Evolutionary conservation across 352 stramenopile species (phyloP), one percentile per base, ranked within the genome.

Genomic region (Peronospora farinosa): DNA sequence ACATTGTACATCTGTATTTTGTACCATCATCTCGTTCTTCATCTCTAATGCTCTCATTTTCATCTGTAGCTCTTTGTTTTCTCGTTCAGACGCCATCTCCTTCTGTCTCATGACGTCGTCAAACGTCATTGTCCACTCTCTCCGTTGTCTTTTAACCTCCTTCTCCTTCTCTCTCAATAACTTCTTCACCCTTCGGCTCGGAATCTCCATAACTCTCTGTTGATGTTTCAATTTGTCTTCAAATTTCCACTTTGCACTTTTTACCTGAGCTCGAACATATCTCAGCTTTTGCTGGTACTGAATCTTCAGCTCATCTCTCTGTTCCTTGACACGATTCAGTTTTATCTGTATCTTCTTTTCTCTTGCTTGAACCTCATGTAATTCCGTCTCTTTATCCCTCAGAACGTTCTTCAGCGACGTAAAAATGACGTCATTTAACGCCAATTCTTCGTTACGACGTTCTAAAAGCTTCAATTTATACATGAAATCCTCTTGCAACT

Each of bases 381-480:
- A 40, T 27, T 89, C 77, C 12, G 57, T 60, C 42, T 88, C 73
- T 36, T 79, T 82, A 31, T 96, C 86, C 45, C 80, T 65, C 31
- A 96, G 35, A 6, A 82, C 63, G 27, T 57, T 67, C 54, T 95
- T 91, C 12, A 96, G 50, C 2, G 70, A 70, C 19, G 74, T 74
- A 44, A 96, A 88, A 49, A 88, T 88, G 32, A 69, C 69, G 55
- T 96, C 87, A 66, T 95, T 96, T 25, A 88, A 62, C 36, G 73
- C 72, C 17, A 96, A 69, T 58, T 96, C 87, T 49, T 92, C 84
- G 54, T 96, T 87, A 28, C 87, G 78, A n/a, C 85, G 86, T 49
- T 94, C 87, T 8, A 96, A 67, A 7, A 96, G 63, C 69, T 92
- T 92, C 37, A 96, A 66, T 54, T 96, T 96, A 70, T 96, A 96